phyloP scores from a whole-genome alignment of 148 eudicot species.

The Drosera capensis region DNA sequence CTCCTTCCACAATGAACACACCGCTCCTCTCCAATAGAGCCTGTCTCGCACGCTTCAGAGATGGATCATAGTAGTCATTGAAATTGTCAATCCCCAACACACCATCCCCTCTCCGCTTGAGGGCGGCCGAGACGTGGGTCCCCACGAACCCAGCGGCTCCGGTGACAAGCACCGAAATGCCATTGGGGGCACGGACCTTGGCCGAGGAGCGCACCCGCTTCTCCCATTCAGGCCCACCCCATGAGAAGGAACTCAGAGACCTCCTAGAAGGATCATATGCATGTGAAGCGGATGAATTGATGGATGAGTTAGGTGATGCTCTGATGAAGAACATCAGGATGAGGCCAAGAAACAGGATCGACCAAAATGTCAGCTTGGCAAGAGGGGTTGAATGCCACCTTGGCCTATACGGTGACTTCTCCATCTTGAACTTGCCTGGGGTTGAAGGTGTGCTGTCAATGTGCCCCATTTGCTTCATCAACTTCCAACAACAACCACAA shows the following conservation, averaged over 20 bases:
- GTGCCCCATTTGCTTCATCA: conserved; percentile 33
- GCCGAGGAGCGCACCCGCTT: conserved; percentile 10
- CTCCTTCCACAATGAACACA: conserved; percentile 13
- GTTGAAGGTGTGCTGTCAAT: conserved; percentile 45
- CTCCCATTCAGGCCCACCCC: conserved; percentile 12
- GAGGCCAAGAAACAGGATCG: conserved; percentile 36
- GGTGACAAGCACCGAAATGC: conserved; percentile 10
- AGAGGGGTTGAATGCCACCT: conserved; percentile 32
- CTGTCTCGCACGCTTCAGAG: conserved; percentile 10
- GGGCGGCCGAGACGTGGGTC: conserved; percentile 12
- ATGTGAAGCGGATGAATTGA: not conserved
- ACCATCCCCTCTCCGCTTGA: conserved; percentile 11
- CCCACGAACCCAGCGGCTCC: conserved; percentile 14
- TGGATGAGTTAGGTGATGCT: conserved; percentile 3
- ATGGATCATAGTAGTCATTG: conserved; percentile 12
- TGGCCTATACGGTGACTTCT: conserved; percentile 36
- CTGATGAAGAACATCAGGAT: conserved; percentile 18
- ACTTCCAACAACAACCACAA: no score
- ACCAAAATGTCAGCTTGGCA: conserved; percentile 52
- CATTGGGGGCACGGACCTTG: conserved; percentile 10
- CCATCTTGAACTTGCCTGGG: conserved; percentile 62
- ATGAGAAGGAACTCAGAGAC: conserved; percentile 7
- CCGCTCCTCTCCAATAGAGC: conserved; percentile 7
- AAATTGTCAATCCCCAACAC: conserved; percentile 11
- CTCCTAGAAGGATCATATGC: conserved; percentile 6